Percentiles rank a stretch among this genome's conserved stretches.
These are phyloP conservation scores for Solanum sejunctum DNA, from an alignment of 257 asterid genomes.

Conservation along the genomic window DNA sequence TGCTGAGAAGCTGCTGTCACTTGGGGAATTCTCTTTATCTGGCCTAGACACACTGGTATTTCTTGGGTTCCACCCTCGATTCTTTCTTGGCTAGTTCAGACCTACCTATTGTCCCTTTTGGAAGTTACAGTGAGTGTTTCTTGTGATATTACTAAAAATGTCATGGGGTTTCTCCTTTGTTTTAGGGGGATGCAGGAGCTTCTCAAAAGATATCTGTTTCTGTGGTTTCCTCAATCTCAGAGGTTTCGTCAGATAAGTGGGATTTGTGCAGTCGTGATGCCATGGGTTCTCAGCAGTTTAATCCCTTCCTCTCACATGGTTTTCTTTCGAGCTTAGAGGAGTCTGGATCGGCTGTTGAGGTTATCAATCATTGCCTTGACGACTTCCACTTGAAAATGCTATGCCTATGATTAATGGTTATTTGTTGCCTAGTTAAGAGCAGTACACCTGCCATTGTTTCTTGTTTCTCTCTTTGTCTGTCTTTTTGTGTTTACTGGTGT, in stretches of 20 bases:
- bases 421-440: not conserved
- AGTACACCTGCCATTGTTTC: not conserved
- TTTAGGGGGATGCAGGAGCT: constrained; percentile 36
- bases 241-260: constrained; percentile 70
- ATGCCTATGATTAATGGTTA: not conserved
- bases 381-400: not conserved
- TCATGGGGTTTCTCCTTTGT: not conserved
- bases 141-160: not conserved
- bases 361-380: constrained; percentile 20
- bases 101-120: not conserved
- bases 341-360: constrained; percentile 75
- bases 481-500: not conserved
- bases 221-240: constrained; percentile 73
- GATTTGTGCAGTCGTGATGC: constrained; percentile 77
- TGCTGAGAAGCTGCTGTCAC: constrained; percentile 30
- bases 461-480: not conserved
- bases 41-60: constrained; percentile 48
- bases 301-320: constrained; percentile 79
- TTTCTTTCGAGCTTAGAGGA: constrained; percentile 95
- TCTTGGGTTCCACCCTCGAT: not conserved
- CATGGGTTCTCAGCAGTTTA: constrained; percentile 46
- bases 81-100: not conserved
- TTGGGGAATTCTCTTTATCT: constrained; percentile 57
- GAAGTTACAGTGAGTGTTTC: not conserved
- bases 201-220: constrained; percentile 46